Base-by-base conservation (phyloP, 768 basidiomycete species). In the Nevesoporus exiguus region DNA sequence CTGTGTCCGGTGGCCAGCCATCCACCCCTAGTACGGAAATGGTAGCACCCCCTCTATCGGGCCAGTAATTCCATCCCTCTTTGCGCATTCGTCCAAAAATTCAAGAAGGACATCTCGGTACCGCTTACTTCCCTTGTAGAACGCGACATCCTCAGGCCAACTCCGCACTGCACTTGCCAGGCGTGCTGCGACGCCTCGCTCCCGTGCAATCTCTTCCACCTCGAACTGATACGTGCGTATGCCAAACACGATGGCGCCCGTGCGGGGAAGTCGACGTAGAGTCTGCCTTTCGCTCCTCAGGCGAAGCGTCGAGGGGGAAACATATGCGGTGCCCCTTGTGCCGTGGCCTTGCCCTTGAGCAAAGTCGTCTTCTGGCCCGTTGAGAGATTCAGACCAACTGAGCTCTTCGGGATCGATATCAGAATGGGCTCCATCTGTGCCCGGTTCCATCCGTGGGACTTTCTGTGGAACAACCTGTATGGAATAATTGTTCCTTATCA, bases 261-360 rank as follows among this genome's bases (percentile, higher is more conserved):
- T 82, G 7, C 74, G 71, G 1, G 83, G 79, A 40, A 91, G 76
- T 19, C 89, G 74, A 33, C 86, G 76, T 49, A 90, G 70, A 11
- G 83, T 85, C 71, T 90, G 86, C n/a, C 88, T 73, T 63, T 89
- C 88, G 22, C 76, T 77, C 44, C 89, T 75, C 50, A 88, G 71
- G 7, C 79, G 78, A 36, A 90, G 68, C 22, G 74, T 74, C 15
- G 76, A 74, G 27, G 79, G 71, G 8, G 67, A 71, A 27, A 73
- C 19, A 47, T 45, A 36, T 0, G 55, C 21, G 25, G 50, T n/a
- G 7, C 56, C 56, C 22, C 7, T 34, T 21, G 54, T 47, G n/a
- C 49, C 54, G 52, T 65, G 57, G 3, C 60, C 62, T 17, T 67
- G 60, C 19, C 61, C 54, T 8, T 67, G 61, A 19, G 54, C 49